Evolutionary conservation across 2,329 filamentous ascomycete genomes (phyloP).

Genomic region (Tolypocladium amazonense): DNA sequence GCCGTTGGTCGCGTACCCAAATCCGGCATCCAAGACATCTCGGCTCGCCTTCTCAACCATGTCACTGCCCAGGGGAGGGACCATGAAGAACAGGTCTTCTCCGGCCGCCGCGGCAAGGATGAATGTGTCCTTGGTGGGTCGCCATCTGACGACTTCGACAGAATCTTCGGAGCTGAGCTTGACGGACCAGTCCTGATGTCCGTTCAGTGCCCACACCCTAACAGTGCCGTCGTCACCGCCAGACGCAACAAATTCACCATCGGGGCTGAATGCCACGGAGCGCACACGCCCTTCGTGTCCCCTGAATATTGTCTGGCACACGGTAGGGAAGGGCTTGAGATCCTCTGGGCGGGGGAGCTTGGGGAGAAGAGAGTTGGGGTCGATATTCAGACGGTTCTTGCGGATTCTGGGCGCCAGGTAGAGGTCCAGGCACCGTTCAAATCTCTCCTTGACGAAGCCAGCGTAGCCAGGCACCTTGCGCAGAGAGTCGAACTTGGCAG

Average conservation of each 20-base stretch:
- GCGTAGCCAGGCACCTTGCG: conserved; percentile 89
- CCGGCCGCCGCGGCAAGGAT: conserved; percentile 77
- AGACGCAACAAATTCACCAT: conserved; percentile 76
- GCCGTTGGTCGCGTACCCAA: conserved; percentile 74
- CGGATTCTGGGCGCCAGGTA: conserved; percentile 89
- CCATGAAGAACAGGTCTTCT: conserved; percentile 75
- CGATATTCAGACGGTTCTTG: conserved; percentile 92
- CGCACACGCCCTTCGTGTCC: conserved; percentile 86
- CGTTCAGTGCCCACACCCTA: conserved; percentile 83
- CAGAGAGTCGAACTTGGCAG: conserved; percentile 70
- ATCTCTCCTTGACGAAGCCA: conserved; percentile 85
- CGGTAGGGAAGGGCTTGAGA: conserved; percentile 86
- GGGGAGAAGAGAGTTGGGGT: conserved; percentile 82
- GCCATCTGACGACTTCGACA: conserved; percentile 82
- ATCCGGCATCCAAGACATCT: conserved; percentile 76
- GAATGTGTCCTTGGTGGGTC: conserved; percentile 69
- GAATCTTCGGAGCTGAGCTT: conserved; percentile 68
- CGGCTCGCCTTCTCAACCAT: conserved; percentile 64
- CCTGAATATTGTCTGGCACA: conserved; percentile 75
- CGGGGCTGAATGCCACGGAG: conserved; percentile 73
- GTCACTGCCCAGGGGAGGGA: conserved; percentile 65
- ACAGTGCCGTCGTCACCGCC: conserved; percentile 92
- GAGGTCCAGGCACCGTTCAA: conserved; percentile 88
- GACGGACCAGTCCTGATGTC: conserved; percentile 77
- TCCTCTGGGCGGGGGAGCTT: conserved; percentile 91